These are phyloP conservation scores for Oryza brachyantha DNA, from an alignment of 176 grass and related monocot genomes.

Conservation along the genomic window DNA sequence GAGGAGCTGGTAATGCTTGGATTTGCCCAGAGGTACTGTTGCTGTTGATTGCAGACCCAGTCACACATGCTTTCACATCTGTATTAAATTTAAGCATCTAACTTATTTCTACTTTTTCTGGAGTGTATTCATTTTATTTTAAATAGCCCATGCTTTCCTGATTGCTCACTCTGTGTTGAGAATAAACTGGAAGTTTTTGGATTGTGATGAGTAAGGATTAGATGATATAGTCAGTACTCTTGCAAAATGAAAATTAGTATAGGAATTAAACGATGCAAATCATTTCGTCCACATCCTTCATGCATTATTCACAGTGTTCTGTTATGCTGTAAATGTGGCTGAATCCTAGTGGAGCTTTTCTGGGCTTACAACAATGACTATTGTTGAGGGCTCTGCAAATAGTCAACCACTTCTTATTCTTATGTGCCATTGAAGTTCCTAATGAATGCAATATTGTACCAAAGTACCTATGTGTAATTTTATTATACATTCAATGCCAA, in stretches of 20 bases:
- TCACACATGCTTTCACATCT: conserved; percentile 8
- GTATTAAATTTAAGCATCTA: conserved; percentile 8
- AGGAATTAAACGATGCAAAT: background rate
- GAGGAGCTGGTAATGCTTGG: conserved; percentile 96
- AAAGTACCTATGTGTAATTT: conserved; percentile 8
- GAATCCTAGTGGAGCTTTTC: background rate
- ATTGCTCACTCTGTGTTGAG: background rate
- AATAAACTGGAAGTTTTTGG: conserved; percentile 19
- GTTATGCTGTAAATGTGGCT: background rate
- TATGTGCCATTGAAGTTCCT: conserved; percentile 6
- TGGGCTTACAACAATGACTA: background rate
- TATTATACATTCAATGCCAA: background rate
- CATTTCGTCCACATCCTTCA: conserved; percentile 16
- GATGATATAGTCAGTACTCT: background rate
- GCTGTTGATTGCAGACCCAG: conserved; percentile 21
- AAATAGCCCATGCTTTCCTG: background rate
- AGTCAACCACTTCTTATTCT: background rate
- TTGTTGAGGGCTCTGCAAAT: background rate
- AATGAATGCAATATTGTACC: background rate
- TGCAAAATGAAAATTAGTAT: conserved; percentile 19
- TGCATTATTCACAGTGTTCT: conserved; percentile 20
- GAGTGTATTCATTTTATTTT: conserved; percentile 8
- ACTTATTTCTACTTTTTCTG: conserved; percentile 23
- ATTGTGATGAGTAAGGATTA: background rate
- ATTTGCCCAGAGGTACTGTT: conserved; percentile 89